Base-by-base conservation (phyloP, 2,329 filamentous ascomycete genomes). In the Trichoderma sp. region DNA sequence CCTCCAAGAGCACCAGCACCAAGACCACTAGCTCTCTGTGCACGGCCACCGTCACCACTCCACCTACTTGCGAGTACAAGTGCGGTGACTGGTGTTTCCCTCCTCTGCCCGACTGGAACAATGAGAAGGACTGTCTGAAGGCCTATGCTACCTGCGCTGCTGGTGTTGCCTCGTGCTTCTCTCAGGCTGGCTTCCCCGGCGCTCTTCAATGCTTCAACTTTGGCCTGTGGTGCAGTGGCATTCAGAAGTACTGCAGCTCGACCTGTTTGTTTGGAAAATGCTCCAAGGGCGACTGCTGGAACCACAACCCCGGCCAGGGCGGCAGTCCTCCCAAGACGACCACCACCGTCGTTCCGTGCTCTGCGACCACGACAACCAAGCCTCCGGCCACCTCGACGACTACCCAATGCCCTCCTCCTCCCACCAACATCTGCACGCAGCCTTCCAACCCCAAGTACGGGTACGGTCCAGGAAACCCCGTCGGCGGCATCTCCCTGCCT, bases 381-480 rank as follows among this genome's bases (percentile, higher is more conserved):
- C 72, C 76, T 34, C 73, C 75, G 37, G 77, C 76, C 18, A 74
- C 77, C 21, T 74, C 77, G 55, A 76, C 76, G 55, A 76, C 77
- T 2, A 74, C 78, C 13, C 77, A 78, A 52, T 80, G 82, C 65
- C 78, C 82, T 64, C 83, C 85, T 2, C 76, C 82, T 39, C 81
- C 84, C 1, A 85, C 83, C 68, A 83, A 83, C 72, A 82, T 87
- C 73, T 87, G 85, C 81, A 78, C 76, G 43, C 84, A 87, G 77
- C 83, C 85, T n/a, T 77, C 79, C 64, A 84, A 80, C 78, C 85
- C 86, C 72, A 84, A 85, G 75, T 86, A 85, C 72, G 89, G 88
- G 64, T 95, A 94, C 75, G 88, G 87, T 1, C 89, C 90, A 1
- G 87, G 90, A 43, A 89, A 81, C 61, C 81, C 84, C 3, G 83